Conservation (phyloP, 2,329 filamentous ascomycete species). For the Drechslerella coelobrocha region DNA sequence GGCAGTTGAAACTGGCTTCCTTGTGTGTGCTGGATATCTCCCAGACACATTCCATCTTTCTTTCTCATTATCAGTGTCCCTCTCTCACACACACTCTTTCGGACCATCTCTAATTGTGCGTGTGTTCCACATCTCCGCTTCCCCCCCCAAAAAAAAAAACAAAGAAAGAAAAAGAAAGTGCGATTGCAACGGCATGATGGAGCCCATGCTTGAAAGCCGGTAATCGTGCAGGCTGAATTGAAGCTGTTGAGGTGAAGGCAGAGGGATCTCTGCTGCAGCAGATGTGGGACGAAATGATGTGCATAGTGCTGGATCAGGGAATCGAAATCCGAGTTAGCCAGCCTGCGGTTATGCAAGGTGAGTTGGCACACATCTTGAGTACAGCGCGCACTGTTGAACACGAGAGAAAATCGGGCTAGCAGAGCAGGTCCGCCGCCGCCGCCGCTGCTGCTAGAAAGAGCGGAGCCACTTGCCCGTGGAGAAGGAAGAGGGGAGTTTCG, state of each 20-base stretch:
- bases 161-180: neutral
- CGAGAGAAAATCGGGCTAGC: neutral
- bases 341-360: constrained; percentile 51
- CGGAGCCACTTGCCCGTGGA: neutral
- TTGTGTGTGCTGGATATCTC: too few relatives aligned
- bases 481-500: neutral
- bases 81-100: too few relatives aligned
- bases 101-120: too few relatives aligned
- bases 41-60: too few relatives aligned
- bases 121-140: too few relatives aligned
- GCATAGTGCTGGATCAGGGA: constrained; percentile 49
- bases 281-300: constrained; percentile 49
- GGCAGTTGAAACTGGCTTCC: too few relatives aligned
- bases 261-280: neutral
- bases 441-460: constrained; percentile 37
- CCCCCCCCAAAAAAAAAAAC: too few relatives aligned
- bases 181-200: neutral
- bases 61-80: too few relatives aligned
- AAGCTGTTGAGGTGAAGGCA: neutral
- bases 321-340: constrained; percentile 25
- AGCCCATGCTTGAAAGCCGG: neutral
- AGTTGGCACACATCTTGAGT: constrained; percentile 46
- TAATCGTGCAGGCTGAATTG: constrained; percentile 1
- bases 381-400: neutral
- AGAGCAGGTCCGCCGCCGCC: too few relatives aligned